Evolutionary conservation across 148 eudicot genomes (phyloP).

Genomic region (Salicornia ramosissima): DNA sequence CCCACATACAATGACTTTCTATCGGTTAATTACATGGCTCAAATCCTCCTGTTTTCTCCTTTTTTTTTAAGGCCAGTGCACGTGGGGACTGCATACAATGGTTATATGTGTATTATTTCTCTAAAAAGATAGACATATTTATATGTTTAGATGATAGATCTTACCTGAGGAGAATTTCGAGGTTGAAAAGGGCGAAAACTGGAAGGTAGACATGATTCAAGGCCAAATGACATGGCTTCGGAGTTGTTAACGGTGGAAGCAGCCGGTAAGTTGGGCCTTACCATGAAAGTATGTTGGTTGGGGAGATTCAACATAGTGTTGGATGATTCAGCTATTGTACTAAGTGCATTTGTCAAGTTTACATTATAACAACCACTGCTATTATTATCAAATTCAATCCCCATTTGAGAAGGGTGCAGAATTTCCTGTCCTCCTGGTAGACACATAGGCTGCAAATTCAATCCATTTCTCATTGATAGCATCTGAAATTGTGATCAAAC

Average conservation of each 20-base stretch:
- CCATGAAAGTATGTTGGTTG: conserved; percentile 26
- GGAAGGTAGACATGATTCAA: conserved; percentile 28
- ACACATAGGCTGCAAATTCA: conserved; percentile 64
- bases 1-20: too few relatives aligned
- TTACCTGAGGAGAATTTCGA: conserved; percentile 39
- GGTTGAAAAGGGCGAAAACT: conserved; percentile 29
- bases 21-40: too few relatives aligned
- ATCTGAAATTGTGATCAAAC: conserved; percentile 38
- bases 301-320: conserved; percentile 26
- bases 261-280: conserved; percentile 25
- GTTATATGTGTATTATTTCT: too few relatives aligned
- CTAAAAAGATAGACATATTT: background rate
- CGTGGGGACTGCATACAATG: too few relatives aligned
- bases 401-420: conserved; percentile 40
- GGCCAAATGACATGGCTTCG: conserved; percentile 27
- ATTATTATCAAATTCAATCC: conserved; percentile 34
- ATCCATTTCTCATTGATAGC: conserved; percentile 81
- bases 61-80: too few relatives aligned
- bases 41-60: too few relatives aligned
- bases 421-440: conserved; percentile 57
- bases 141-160: background rate
- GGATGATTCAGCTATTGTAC: conserved; percentile 26
- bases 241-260: conserved; percentile 30
- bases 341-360: conserved; percentile 21
- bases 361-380: conserved; percentile 26